phyloP scores from a whole-genome alignment of 1,139 yeast species.

The Suhomyces ambrosiae region DNA sequence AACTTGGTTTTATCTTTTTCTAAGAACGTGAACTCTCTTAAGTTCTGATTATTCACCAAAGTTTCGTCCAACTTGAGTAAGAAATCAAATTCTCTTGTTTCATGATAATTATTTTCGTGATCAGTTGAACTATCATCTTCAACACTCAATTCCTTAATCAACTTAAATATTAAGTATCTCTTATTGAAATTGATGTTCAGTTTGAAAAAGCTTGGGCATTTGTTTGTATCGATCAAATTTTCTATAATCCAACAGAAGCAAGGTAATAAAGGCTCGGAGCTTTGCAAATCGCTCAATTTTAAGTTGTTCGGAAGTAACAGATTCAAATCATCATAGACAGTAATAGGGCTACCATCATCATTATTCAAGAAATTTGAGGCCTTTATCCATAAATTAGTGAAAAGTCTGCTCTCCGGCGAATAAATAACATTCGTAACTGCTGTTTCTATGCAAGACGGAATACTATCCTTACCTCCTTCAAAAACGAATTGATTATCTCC shows the following conservation, averaged over 20 bases:
- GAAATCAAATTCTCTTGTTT: constrained; percentile 49
- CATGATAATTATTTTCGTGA: constrained; percentile 33
- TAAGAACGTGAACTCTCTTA: constrained; percentile 30
- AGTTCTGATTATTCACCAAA: constrained; percentile 29
- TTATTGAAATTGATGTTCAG: constrained; percentile 43
- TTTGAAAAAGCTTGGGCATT: constrained; percentile 37
- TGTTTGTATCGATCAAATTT: constrained; percentile 41
- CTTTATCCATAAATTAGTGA: constrained; percentile 63
- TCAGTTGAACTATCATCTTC: constrained; percentile 33
- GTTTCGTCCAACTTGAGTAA: constrained; percentile 46
- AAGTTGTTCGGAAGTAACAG: constrained; percentile 40
- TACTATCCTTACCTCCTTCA: constrained; percentile 45
- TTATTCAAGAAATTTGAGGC: constrained; percentile 42
- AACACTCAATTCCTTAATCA: constrained; percentile 44
- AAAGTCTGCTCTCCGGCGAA: constrained; percentile 78
- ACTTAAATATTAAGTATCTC: constrained; percentile 44
- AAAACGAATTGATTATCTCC: constrained; percentile 58
- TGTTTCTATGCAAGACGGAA: constrained; percentile 86
- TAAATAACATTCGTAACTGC: constrained; percentile 76
- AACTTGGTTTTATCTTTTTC: constrained; percentile 33
- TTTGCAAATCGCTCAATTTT: constrained; percentile 30
- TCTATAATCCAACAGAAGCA: constrained; percentile 74
- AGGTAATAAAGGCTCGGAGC: constrained; percentile 54
- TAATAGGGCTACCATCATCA: constrained; percentile 23
- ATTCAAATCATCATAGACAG: constrained; percentile 32